Percentiles rank a stretch among this genome's conserved stretches.
These are phyloP conservation scores for Falciphora oryzae DNA, from an alignment of 2,329 filamentous ascomycete species.

Conservation along the genomic window DNA sequence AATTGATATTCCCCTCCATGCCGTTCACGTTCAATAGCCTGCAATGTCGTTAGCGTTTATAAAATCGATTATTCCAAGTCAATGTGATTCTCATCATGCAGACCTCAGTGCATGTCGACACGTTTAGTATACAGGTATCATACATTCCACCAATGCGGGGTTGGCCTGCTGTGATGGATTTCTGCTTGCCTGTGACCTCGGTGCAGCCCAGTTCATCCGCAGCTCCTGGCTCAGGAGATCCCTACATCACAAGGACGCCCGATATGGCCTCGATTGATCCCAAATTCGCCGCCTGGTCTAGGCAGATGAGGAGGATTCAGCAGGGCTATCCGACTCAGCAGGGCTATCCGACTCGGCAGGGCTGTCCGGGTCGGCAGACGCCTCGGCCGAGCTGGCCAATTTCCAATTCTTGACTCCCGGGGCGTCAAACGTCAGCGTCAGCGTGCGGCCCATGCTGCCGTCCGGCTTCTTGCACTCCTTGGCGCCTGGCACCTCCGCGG, in stretches of 20 bases:
- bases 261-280: neutral
- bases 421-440: conserved; percentile 35
- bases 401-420: conserved; percentile 11
- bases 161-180: neutral
- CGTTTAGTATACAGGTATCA: neutral
- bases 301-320: neutral
- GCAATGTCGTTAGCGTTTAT: neutral
- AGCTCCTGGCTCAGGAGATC: neutral
- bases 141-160: neutral
- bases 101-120: neutral
- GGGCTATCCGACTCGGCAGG: neutral
- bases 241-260: neutral
- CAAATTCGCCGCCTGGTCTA: neutral
- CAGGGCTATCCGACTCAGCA: neutral
- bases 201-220: neutral
- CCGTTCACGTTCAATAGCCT: too few relatives aligned
- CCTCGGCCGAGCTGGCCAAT: neutral
- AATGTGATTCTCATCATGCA: neutral
- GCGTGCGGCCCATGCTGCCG: conserved; percentile 33
- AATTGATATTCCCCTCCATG: too few relatives aligned
- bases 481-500: conserved; percentile 27
- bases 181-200: neutral
- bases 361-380: too few relatives aligned
- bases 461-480: conserved; percentile 36
- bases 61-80: neutral